Evolutionary conservation across 2,329 filamentous ascomycete species (phyloP).

Genomic region (Neobulgaria alba): DNA sequence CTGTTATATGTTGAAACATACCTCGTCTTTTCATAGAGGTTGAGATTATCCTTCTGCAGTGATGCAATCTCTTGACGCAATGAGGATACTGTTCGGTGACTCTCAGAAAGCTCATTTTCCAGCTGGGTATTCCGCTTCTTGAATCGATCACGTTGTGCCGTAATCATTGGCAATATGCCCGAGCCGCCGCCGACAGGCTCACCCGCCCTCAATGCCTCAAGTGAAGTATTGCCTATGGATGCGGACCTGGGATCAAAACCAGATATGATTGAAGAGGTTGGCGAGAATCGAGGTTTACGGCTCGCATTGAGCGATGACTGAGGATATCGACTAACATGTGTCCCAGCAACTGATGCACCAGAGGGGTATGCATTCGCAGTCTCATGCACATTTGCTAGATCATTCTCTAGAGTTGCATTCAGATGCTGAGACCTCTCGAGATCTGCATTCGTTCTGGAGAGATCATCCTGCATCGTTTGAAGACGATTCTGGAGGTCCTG

Average conservation of each 20-base stretch:
- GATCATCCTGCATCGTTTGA: constrained; percentile 71
- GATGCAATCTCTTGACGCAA: constrained; percentile 85
- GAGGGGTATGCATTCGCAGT: constrained; percentile 81
- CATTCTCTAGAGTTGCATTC: constrained; percentile 84
- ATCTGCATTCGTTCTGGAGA: constrained; percentile 75
- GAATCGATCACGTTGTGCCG: constrained; percentile 94
- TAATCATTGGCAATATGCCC: constrained; percentile 95
- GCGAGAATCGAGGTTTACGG: constrained; percentile 67
- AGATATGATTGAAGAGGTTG: constrained; percentile 95
- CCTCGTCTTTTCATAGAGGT: constrained; percentile 93
- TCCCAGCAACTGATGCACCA: constrained; percentile 86
- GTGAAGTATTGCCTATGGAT: constrained; percentile 36
- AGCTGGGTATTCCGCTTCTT: constrained; percentile 91
- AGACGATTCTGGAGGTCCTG: constrained; percentile 80
- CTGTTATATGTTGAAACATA: constrained; percentile 93
- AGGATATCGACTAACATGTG: constrained; percentile 73
- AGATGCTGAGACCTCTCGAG: constrained; percentile 77
- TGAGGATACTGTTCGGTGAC: constrained; percentile 72
- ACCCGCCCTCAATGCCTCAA: constrained; percentile 48
- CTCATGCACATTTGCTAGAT: constrained; percentile 79
- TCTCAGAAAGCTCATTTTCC: constrained; percentile 80
- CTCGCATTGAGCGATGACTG: constrained; percentile 51
- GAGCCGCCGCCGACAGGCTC: constrained; percentile 68
- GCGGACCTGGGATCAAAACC: constrained; percentile 70
- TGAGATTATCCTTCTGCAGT: constrained; percentile 91